phyloP scores from a whole-genome alignment of 2,329 filamentous ascomycete species.

The Byssoonygena ceratinophila region DNA sequence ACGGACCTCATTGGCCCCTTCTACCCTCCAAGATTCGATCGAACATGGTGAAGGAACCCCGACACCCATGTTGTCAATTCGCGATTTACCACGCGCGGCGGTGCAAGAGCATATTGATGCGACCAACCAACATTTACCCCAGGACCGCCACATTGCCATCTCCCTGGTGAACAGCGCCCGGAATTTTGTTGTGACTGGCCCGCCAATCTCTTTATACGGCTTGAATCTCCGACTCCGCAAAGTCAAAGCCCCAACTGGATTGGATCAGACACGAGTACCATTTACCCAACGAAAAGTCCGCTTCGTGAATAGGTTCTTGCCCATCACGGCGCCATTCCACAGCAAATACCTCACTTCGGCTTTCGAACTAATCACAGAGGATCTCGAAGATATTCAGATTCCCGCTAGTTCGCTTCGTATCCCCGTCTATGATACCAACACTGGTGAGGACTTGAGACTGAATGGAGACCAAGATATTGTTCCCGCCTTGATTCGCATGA shows the following conservation, averaged over 20 bases:
- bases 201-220: slow-evolving; percentile 91
- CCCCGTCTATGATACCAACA: slow-evolving; percentile 81
- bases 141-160: slow-evolving; percentile 86
- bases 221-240: slow-evolving; percentile 90
- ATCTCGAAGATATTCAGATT: slow-evolving; percentile 73
- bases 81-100: slow-evolving; percentile 74
- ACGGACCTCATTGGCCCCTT: slow-evolving; percentile 82
- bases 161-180: slow-evolving; percentile 94
- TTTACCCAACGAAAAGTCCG: slow-evolving; percentile 93
- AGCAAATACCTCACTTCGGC: slow-evolving; percentile 84
- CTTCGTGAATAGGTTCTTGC: slow-evolving; percentile 92
- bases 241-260: slow-evolving; percentile 91
- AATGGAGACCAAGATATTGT: slow-evolving; percentile 67
- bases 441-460: slow-evolving; percentile 69
- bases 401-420: slow-evolving; percentile 64
- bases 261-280: slow-evolving; percentile 89
- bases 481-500: slow-evolving; percentile 76
- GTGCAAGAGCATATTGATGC: slow-evolving; percentile 95
- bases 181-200: slow-evolving; percentile 93
- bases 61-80: slow-evolving; percentile 95
- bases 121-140: slow-evolving; percentile 89
- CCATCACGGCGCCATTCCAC: slow-evolving; percentile 96
- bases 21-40: slow-evolving; percentile 80
- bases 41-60: slow-evolving; percentile 92
- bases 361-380: slow-evolving; percentile 70